These are phyloP conservation scores for Vitis rotundifolia DNA, from an alignment of 164 flowering plant species.

Conservation along the genomic window DNA sequence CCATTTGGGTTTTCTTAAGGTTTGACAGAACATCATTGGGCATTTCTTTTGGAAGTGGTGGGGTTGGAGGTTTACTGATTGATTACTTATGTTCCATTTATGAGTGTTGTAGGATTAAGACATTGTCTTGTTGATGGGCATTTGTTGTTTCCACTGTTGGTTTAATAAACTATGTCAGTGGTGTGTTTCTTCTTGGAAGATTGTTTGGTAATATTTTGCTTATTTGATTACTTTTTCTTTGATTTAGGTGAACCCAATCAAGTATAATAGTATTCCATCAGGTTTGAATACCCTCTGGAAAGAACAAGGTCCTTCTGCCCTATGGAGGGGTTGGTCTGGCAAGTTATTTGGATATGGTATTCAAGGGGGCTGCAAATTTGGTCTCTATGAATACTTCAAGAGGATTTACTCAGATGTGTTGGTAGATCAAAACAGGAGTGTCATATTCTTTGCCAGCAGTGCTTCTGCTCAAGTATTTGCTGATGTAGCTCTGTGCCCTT, in stretches of 20 bases:
- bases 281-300: slow-evolving; percentile 61
- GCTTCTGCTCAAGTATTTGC: slow-evolving; percentile 93
- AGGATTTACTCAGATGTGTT: slow-evolving; percentile 58
- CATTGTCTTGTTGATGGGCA: too few species aligned
- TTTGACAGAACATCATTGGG: neutral
- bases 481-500: slow-evolving; percentile 85
- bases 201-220: neutral
- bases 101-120: neutral
- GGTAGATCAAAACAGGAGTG: slow-evolving; percentile 49
- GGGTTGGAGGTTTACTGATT: too few species aligned
- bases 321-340: slow-evolving; percentile 94
- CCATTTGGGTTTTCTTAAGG: too few species aligned
- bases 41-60: too few species aligned
- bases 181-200: too few species aligned
- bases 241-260: slow-evolving; percentile 74
- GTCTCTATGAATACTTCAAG: slow-evolving; percentile 92
- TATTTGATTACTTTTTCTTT: neutral
- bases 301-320: slow-evolving; percentile 77
- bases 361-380: slow-evolving; percentile 92
- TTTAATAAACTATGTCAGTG: too few species aligned
- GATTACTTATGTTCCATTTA: neutral
- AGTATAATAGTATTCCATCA: slow-evolving; percentile 61
- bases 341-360: slow-evolving; percentile 87
- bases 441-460: slow-evolving; percentile 74
- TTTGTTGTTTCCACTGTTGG: too few species aligned